phyloP scores from a whole-genome alignment of 441 rosid genomes.

The Hypseocharis bilobata region DNA sequence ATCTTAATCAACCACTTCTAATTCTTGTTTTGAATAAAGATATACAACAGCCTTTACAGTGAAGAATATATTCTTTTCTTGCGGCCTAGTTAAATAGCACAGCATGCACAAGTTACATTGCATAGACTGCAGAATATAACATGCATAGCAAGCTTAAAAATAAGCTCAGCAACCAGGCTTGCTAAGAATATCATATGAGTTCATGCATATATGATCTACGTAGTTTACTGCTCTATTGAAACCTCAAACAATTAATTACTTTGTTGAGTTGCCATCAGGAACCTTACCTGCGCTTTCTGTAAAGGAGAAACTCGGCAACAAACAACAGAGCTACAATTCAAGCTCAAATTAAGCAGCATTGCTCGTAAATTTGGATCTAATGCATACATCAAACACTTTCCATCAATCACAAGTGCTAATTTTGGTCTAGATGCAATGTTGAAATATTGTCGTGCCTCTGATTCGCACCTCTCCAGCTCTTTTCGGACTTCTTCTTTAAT shows the following conservation, averaged over 20 bases:
- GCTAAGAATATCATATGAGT: neutral
- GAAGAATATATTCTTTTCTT: too few relatives aligned
- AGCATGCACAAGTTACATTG: too few relatives aligned
- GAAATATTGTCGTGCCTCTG: conserved; percentile 65
- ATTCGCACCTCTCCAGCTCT: conserved; percentile 66
- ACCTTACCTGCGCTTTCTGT: conserved; percentile 92
- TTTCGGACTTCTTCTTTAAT: conserved; percentile 77
- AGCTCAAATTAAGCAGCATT: conserved; percentile 79
- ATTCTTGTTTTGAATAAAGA: too few relatives aligned
- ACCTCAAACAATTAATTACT: neutral
- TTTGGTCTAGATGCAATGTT: conserved; percentile 59
- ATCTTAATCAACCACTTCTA: too few relatives aligned
- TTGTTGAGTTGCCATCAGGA: conserved; percentile 1
- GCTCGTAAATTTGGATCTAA: conserved; percentile 79
- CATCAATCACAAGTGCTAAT: conserved; percentile 82
- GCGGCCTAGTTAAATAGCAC: too few relatives aligned
- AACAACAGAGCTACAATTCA: conserved; percentile 91
- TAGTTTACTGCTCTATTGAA: conserved; percentile 6
- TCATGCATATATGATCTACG: neutral
- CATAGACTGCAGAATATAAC: neutral
- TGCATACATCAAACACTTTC: conserved; percentile 96
- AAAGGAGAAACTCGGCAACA: conserved; percentile 99
- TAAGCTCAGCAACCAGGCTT: neutral
- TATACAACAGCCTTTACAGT: too few relatives aligned
- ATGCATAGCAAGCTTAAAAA: neutral